phyloP scores from a whole-genome alignment of 1,284 basidiomycete species.

The Ceratobasidium sp. region DNA sequence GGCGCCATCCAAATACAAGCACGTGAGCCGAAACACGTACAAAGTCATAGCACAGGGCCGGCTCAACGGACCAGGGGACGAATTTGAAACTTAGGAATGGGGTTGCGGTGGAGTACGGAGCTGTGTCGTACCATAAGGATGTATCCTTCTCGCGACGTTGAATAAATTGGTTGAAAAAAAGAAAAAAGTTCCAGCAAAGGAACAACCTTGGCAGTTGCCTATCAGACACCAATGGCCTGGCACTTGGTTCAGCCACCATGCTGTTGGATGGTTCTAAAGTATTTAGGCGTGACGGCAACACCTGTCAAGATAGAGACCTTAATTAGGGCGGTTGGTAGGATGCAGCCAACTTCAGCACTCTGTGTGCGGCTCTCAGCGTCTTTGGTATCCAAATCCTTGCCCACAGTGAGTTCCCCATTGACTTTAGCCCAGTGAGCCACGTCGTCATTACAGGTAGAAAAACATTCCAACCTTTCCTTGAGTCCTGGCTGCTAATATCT shows the following conservation, averaged over 20 bases:
- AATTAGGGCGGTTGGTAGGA: background rate
- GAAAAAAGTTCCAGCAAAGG: too few relatives aligned
- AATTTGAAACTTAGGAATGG: too few relatives aligned
- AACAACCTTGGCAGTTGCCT: too few relatives aligned
- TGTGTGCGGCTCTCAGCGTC: constrained; percentile 33
- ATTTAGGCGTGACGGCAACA: constrained; percentile 1
- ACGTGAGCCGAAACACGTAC: too few relatives aligned
- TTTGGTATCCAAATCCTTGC: constrained; percentile 31
- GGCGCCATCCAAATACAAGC: too few relatives aligned
- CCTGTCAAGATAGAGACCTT: constrained; percentile 2
- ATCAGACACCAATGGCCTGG: too few relatives aligned
- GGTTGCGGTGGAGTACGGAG: too few relatives aligned
- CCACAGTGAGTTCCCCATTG: constrained; percentile 18
- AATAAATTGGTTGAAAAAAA: too few relatives aligned
- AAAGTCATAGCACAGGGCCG: too few relatives aligned
- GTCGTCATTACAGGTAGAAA: constrained; percentile 17
- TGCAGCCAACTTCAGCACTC: constrained; percentile 4
- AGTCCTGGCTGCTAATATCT: background rate
- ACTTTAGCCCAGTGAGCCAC: constrained; percentile 34
- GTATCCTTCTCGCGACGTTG: too few relatives aligned
- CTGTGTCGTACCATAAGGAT: too few relatives aligned
- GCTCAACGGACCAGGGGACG: too few relatives aligned
- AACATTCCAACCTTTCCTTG: background rate
- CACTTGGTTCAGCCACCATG: constrained; percentile 50
- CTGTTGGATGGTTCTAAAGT: constrained; percentile 63